Base-by-base conservation (phyloP, 306 rosid species). In the Prunus dulcis region DNA sequence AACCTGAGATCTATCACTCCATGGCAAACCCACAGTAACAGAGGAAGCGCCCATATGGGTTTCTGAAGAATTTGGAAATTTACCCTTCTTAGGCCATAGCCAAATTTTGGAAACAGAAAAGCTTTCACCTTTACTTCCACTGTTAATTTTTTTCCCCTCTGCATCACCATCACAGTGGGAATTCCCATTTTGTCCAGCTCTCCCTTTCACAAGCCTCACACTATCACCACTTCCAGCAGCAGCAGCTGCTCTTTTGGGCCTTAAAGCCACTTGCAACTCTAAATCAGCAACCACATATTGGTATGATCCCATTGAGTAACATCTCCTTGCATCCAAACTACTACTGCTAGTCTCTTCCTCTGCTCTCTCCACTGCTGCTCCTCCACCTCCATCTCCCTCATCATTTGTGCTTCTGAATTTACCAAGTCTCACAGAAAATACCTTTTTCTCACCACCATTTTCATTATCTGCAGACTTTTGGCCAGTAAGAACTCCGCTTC, bases 271-370 rank as follows among this genome's bases (percentile, higher is more conserved):
- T 74, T 82, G 86, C 80, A 93, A 76, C 60, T 93, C 97, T 27
- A 97, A 93, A 82, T 87, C 94, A 79, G 86, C 90, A 76, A 90
- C 97, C 56, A 93, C 91, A 80, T 93, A 93, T 71, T 93, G 96
- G 67, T 79, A 91, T 22, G 98, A 93, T 34, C 98, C 98, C 98
- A 93, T 88, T 78, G 98, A 93, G 64, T 82, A 93, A 80, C 98
- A 93, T 72, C 98, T 91, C 73, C 98, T 93, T 23, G 77, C 97
- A 85, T 88, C 93, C 84, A 88, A 80, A 51, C 77, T 81, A 65
- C 89, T 86, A 63, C 75, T 87, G 80, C 96, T 91, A 11, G 92
- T 88, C 77, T 88, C 97, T 50, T 88, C 96, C 81, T 70, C 82
- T 58, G 68, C 28, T 73, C 81, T 84, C 64, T 80, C 89, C 13